Conservation (phyloP, 2,329 filamentous ascomycete genomes). For the Dactylellina parvicollis region DNA sequence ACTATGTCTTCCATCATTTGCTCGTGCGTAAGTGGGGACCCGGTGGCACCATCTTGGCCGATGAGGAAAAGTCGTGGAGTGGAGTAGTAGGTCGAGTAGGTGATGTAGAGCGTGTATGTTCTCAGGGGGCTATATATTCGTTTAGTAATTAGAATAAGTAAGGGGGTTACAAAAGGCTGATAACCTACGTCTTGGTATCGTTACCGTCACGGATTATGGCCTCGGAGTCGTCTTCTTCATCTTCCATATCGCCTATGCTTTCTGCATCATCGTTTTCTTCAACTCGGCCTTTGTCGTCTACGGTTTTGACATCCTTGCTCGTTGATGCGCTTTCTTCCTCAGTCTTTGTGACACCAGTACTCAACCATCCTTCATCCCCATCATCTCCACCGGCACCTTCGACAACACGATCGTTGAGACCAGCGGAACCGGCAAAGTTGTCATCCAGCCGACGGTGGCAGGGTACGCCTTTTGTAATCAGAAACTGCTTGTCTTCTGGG, state of each 20-base stretch:
- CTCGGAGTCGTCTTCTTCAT: conserved; percentile 91
- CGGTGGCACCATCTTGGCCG: conserved; percentile 75
- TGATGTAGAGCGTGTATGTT: conserved; percentile 98
- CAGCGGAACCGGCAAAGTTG: conserved; percentile 76
- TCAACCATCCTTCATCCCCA: conserved; percentile 80
- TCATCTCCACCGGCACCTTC: conserved; percentile 72
- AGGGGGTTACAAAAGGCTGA: conserved; percentile 36
- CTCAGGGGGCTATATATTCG: conserved; percentile 73
- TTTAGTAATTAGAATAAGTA: conserved; percentile 15
- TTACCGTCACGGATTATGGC: conserved; percentile 83
- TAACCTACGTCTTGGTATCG: conserved; percentile 57
- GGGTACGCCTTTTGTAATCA: conserved; percentile 92
- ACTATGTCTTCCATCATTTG: conserved; percentile 98
- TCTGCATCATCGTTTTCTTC: conserved; percentile 75
- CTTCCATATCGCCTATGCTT: conserved; percentile 92
- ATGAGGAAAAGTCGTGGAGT: conserved; percentile 95
- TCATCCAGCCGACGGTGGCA: conserved; percentile 91
- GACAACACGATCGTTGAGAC: conserved; percentile 76
- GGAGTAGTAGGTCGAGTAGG: conserved; percentile 95
- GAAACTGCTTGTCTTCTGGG: conserved; percentile 89
- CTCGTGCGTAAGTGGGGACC: conserved; percentile 82
- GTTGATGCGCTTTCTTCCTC: conserved; percentile 67
- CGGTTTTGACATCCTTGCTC: conserved; percentile 76
- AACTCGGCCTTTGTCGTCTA: conserved; percentile 88
- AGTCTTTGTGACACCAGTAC: conserved; percentile 80